Evolutionary conservation across 305 asterid species (phyloP).

Genomic region (Withania somnifera): DNA sequence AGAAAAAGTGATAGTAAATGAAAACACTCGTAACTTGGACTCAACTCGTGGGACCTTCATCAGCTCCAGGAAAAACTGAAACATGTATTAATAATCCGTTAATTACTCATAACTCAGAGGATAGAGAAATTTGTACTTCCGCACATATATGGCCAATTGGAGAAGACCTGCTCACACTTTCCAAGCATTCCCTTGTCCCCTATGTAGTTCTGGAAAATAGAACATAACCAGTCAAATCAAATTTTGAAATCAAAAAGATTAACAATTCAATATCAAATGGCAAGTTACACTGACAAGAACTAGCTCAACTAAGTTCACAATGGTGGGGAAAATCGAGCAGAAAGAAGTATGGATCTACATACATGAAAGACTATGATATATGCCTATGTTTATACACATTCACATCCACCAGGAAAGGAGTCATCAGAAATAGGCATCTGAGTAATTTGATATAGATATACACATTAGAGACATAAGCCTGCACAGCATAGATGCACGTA

Average conservation of each 20-base stretch:
- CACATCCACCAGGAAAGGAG: background rate
- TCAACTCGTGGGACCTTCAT: slow-evolving; percentile 99
- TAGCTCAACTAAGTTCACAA: background rate
- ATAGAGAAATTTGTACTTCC: slow-evolving; percentile 8
- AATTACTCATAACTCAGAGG: background rate
- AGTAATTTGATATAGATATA: background rate
- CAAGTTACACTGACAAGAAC: background rate
- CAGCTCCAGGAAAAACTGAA: slow-evolving; percentile 92
- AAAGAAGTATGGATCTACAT: background rate
- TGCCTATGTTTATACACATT: background rate
- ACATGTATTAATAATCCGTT: slow-evolving; percentile 15
- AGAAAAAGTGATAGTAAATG: slow-evolving; percentile 77
- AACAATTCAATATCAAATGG: background rate
- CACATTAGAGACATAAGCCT: background rate
- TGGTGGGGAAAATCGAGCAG: background rate
- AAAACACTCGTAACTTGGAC: slow-evolving; percentile 93
- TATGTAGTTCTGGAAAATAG: slow-evolving; percentile 63
- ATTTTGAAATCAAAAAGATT: background rate
- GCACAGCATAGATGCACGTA: background rate
- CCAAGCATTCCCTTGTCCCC: slow-evolving; percentile 95
- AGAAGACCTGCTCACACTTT: slow-evolving; percentile 88
- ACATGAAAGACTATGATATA: background rate
- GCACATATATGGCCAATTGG: slow-evolving; percentile 10
- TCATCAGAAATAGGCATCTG: background rate
- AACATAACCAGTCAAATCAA: background rate